Conservation (phyloP, 805 yeast genomes). For the Lipomyces kockii region DNA sequence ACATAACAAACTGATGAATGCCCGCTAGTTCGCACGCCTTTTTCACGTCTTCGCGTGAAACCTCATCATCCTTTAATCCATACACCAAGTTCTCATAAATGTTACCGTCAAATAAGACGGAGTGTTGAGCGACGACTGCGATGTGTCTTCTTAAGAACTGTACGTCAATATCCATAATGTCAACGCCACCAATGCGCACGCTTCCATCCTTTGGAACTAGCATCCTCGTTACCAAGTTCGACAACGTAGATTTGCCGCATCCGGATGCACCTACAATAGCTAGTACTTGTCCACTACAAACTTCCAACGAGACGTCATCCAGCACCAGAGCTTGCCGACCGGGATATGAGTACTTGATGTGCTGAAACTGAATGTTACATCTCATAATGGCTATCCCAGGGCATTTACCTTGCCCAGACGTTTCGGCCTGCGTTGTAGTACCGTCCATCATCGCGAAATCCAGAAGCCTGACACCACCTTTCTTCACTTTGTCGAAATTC, state of each 20-base stretch:
- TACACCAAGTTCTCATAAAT: slow-evolving; percentile 72
- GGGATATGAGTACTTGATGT: slow-evolving; percentile 51
- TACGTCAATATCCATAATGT: slow-evolving; percentile 54
- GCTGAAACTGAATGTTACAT: slow-evolving; percentile 47
- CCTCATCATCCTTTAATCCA: slow-evolving; percentile 48
- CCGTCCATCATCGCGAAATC: slow-evolving; percentile 23
- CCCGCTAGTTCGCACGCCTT: slow-evolving; percentile 54
- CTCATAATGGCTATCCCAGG: not conserved
- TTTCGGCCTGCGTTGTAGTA: not conserved
- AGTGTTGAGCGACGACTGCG: slow-evolving; percentile 76
- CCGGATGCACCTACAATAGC: slow-evolving; percentile 89
- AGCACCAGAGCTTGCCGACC: slow-evolving; percentile 26
- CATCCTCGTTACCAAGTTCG: slow-evolving; percentile 60
- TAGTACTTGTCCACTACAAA: slow-evolving; percentile 56
- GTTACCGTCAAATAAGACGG: slow-evolving; percentile 72
- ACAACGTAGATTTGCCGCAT: slow-evolving; percentile 84
- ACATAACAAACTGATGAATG: slow-evolving; percentile 58
- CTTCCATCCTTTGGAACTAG: slow-evolving; percentile 50
- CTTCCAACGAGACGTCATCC: slow-evolving; percentile 49
- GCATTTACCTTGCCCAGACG: not conserved
- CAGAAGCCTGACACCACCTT: slow-evolving; percentile 38
- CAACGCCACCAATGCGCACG: slow-evolving; percentile 54
- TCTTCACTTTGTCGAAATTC: slow-evolving; percentile 74
- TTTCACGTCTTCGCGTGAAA: slow-evolving; percentile 41
- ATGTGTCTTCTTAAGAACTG: slow-evolving; percentile 57